These are phyloP conservation scores for Lojkania enalia DNA, from an alignment of 2,329 filamentous ascomycete species.

Conservation along the genomic window DNA sequence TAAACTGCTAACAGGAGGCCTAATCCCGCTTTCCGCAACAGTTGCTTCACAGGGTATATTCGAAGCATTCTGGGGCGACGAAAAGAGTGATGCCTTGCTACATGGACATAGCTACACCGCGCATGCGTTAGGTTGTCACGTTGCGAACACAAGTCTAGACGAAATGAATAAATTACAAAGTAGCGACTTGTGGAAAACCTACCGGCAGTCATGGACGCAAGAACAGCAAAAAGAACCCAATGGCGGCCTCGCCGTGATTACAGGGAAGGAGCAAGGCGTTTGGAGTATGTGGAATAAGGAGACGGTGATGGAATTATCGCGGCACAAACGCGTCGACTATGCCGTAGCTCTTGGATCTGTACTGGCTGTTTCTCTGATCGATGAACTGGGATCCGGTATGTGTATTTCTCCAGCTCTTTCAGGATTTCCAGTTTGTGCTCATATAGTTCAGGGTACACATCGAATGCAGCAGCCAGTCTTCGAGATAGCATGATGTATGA, in stretches of 20 bases:
- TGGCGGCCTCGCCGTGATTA: not conserved
- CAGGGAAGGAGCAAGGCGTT: not conserved
- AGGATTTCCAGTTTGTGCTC: not conserved
- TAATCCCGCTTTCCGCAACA: conserved; percentile 77
- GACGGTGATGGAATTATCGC: conserved; percentile 64
- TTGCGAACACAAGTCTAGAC: conserved; percentile 69
- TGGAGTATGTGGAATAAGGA: conserved; percentile 74
- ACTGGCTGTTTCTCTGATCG: conserved; percentile 64
- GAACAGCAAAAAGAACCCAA: not conserved
- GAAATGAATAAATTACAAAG: conserved; percentile 50
- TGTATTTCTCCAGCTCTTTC: conserved; percentile 5
- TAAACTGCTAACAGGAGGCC: conserved; percentile 79
- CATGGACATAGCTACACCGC: conserved; percentile 90
- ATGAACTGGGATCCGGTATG: conserved; percentile 52
- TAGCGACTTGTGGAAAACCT: conserved; percentile 12
- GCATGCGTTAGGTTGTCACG: conserved; percentile 77
- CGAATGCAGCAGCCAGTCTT: conserved; percentile 57
- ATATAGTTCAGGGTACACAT: conserved; percentile 55
- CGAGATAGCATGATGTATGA: conserved; percentile 54
- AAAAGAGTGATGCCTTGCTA: conserved; percentile 77
- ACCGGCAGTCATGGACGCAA: conserved; percentile 8
- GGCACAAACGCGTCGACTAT: conserved; percentile 59
- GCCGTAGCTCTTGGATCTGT: conserved; percentile 77
- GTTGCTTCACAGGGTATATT: conserved; percentile 76
- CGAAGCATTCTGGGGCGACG: conserved; percentile 67